Base-by-base conservation (phyloP, 2,329 filamentous ascomycete genomes). In the Aphanoascus verrucosus region DNA sequence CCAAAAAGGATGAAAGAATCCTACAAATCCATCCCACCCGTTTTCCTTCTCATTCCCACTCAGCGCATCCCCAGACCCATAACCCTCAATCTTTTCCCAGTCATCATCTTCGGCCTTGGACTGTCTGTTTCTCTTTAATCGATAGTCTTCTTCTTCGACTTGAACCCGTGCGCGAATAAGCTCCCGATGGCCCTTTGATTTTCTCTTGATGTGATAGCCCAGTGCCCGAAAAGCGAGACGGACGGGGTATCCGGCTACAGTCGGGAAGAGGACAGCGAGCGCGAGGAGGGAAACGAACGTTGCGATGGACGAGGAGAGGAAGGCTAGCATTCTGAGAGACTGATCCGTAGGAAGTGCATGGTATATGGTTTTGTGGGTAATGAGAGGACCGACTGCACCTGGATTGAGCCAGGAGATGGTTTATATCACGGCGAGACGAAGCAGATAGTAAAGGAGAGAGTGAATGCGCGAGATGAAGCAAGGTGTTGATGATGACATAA, bases 1-100 rank as follows among this genome's bases (percentile, higher is more conserved):
- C 87, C 93, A 97, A 69, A 96, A 98, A 1, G 93, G 93, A 69
- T 98, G 93, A 67, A 98, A 95, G 77, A 98, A 97, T 45, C 88
- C 93, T 58, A 97, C 81, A 51, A 96, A 82, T 32, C 90, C 90
- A 57, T 83, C 77, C 86, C 87, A 96, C 44, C 85, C 77, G 59
- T 78, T 34, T n/a, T 52, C 74, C 9, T 67, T 64, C 54, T 65
- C 67, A 23, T 66, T 69, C 44, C 68, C 74, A 59, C 73, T 75
- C 46, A 67, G 65, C 20, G 72, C 70, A 46, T 66, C 70, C 38
- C 72, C 73, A 63, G 67, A 68, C 58, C 67, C 74, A 62, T 75
- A 70, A 35, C 74, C 70, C 55, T 84, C 79, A 20, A 88, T 76
- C 62, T 82, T 83, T 66, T 87, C 83, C 83, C 84, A 87, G 49